Conservation (phyloP, 257 asterid species). For the Penstemon davidsonii region DNA sequence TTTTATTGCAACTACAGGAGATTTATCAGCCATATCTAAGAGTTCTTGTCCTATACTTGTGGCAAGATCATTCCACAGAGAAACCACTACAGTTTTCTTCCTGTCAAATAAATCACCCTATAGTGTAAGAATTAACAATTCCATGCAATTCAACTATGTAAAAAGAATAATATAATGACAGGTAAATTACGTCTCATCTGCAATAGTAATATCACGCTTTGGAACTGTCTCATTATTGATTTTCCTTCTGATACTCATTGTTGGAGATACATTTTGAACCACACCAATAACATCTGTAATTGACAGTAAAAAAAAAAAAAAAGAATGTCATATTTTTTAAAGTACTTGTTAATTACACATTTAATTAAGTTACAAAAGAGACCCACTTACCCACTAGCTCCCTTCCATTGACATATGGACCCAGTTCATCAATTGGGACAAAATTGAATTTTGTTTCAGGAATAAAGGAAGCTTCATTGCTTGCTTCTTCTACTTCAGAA, state of each 20-base stretch:
- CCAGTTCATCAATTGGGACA: slow-evolving; percentile 83
- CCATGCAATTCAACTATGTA: not conserved
- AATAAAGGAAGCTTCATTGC: slow-evolving; percentile 59
- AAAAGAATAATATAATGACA: not conserved
- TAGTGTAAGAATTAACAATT: not conserved
- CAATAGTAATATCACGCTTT: slow-evolving; percentile 89
- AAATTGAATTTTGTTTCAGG: slow-evolving; percentile 77
- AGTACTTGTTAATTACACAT: not conserved
- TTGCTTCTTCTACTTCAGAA: slow-evolving; percentile 81
- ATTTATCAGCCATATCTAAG: slow-evolving; percentile 77
- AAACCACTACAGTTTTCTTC: slow-evolving; percentile 72
- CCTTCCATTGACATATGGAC: slow-evolving; percentile 81
- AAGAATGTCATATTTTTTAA: slow-evolving; percentile 3
- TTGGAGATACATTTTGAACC: slow-evolving; percentile 75
- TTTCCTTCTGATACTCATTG: slow-evolving; percentile 81
- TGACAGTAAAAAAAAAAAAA: slow-evolving; percentile 11
- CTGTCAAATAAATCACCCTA: slow-evolving; percentile 37
- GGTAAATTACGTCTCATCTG: slow-evolving; percentile 79
- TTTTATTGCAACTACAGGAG: slow-evolving; percentile 90
- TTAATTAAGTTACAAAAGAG: not conserved
- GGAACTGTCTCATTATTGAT: slow-evolving; percentile 68
- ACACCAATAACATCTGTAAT: slow-evolving; percentile 88
- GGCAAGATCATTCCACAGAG: slow-evolving; percentile 67
- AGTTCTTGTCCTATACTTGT: slow-evolving; percentile 60
- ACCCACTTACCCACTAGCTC: slow-evolving; percentile 78